Conservation (phyloP, 805 yeast genomes). For the Candida ascalaphidarum region DNA sequence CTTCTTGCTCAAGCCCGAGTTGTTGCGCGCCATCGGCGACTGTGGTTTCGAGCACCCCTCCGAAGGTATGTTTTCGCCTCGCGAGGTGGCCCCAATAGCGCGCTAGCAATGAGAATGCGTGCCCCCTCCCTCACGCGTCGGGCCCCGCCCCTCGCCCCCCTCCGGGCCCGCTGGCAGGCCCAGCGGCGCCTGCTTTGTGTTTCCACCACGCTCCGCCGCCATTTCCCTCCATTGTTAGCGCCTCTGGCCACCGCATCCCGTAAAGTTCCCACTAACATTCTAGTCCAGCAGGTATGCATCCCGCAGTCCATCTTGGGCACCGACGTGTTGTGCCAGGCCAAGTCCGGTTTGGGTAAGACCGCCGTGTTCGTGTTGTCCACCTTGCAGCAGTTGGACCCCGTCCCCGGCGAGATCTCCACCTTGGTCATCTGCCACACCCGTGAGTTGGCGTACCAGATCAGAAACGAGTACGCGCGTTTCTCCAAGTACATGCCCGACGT, state of each 20-base stretch:
- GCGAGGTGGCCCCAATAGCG: slow-evolving; percentile 1
- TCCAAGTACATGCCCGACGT: slow-evolving; percentile 98
- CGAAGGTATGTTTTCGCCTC: slow-evolving; percentile 66
- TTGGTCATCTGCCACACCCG: slow-evolving; percentile 96
- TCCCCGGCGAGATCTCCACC: slow-evolving; percentile 92
- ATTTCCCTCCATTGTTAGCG: too few species aligned
- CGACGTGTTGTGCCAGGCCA: slow-evolving; percentile 97
- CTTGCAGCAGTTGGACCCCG: slow-evolving; percentile 93
- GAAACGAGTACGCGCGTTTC: slow-evolving; percentile 94
- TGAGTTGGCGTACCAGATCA: slow-evolving; percentile 96
- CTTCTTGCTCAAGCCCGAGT: slow-evolving; percentile 92
- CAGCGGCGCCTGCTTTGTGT: too few species aligned
- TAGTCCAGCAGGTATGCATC: slow-evolving; percentile 95
- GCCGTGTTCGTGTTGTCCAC: slow-evolving; percentile 96
- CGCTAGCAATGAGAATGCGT: too few species aligned
- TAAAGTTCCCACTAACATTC: slow-evolving; percentile 13
- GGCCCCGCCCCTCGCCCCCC: too few species aligned
- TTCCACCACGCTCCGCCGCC: too few species aligned
- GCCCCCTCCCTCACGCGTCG: too few species aligned
- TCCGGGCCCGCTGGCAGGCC: too few species aligned
- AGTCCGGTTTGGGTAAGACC: slow-evolving; percentile 98
- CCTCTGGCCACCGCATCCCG: background rate
- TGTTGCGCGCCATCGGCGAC: slow-evolving; percentile 94
- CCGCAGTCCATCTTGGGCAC: slow-evolving; percentile 98
- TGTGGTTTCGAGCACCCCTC: slow-evolving; percentile 99